Base-by-base conservation (phyloP, 805 yeast species). In the Metschnikowia kofuensis region DNA sequence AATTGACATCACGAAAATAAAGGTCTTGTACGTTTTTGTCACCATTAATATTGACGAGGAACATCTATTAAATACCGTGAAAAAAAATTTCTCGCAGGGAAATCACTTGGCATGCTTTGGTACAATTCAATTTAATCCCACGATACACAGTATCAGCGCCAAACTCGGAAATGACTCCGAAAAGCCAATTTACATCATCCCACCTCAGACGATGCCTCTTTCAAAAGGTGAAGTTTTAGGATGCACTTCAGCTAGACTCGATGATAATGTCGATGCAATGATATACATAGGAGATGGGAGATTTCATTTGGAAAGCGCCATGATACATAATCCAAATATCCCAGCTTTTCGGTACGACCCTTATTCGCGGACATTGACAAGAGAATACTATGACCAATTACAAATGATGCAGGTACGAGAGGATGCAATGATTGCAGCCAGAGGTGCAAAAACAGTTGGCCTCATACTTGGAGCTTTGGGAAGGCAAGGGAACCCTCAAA, bases 141-240 rank as follows among this genome's bases (percentile, higher is more conserved):
- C 97, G 0, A 81, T 94, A 15, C 98, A 94, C 64, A 80, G 87
- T 38, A 78, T 89, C 10, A 79, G 81, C 54, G 81, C 79, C 38
- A 82, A 78, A 49, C 68, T 89, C 21, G 81, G 78, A 35, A 67
- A 67, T 44, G 82, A 78, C 54, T 67, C 65, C 28, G 69, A 69
- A 4, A 75, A 77, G 45, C 69, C 81, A 28, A 68, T 91, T 8
- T 80, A 79, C 59, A 75, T 87, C 2, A 76, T 83, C 5, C 86
- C 98, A 1, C 98, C 99, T 0, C 99, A 94, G 63, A 87, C 89
- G 10, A 81, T 80, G 75, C 99, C 99, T 0, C 68, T 94, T 6
- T 90, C 97, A 1, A 89, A 88, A 60, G 99, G 98, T 47, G 99
- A 94, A 64, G 96, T 94, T 0, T 72, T 94, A 13, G 99, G 99